A percentile compares a stretch with the other conserved stretches of the same genome.
Conservation (phyloP, 768 basidiomycete genomes). For the Podaxis sp. region DNA sequence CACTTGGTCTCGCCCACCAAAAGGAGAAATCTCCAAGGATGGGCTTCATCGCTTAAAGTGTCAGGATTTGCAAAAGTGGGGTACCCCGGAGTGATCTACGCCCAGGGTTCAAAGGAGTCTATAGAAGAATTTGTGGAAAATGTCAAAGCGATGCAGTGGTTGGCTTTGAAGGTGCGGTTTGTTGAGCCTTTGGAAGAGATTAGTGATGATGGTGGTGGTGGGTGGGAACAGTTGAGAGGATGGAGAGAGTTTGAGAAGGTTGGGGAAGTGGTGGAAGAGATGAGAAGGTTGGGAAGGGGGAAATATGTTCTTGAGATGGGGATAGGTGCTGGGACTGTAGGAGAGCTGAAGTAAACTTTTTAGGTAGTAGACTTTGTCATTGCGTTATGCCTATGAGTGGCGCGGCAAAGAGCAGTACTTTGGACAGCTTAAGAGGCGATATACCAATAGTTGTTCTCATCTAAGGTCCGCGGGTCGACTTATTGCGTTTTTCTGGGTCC, state of each 20-base stretch:
- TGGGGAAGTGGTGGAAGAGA: slow-evolving; percentile 64
- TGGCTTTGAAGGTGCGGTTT: slow-evolving; percentile 62
- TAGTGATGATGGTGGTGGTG: neutral
- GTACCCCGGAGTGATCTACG: slow-evolving; percentile 73
- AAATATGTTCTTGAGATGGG: slow-evolving; percentile 59
- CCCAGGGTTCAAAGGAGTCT: slow-evolving; percentile 45
- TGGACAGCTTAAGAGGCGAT: no score
- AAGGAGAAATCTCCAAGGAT: slow-evolving; percentile 50
- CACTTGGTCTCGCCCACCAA: slow-evolving; percentile 65
- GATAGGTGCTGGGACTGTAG: slow-evolving; percentile 34
- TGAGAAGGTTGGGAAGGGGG: slow-evolving; percentile 54
- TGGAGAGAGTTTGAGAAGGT: slow-evolving; percentile 72
- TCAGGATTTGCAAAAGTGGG: slow-evolving; percentile 72
- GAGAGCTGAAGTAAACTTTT: neutral
- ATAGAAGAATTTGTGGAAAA: slow-evolving; percentile 63
- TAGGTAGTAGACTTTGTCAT: no score
- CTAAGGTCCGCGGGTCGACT: no score
- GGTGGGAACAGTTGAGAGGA: slow-evolving; percentile 7
- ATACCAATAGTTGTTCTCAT: no score
- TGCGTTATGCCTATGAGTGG: no score
- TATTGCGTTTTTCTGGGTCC: no score
- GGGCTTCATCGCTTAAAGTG: slow-evolving; percentile 50
- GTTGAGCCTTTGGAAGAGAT: slow-evolving; percentile 37
- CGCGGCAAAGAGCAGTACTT: no score
- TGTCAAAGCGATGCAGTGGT: slow-evolving; percentile 76